Base-by-base conservation (phyloP, 106 monocot genomes). In the Vanilla planifolia region DNA sequence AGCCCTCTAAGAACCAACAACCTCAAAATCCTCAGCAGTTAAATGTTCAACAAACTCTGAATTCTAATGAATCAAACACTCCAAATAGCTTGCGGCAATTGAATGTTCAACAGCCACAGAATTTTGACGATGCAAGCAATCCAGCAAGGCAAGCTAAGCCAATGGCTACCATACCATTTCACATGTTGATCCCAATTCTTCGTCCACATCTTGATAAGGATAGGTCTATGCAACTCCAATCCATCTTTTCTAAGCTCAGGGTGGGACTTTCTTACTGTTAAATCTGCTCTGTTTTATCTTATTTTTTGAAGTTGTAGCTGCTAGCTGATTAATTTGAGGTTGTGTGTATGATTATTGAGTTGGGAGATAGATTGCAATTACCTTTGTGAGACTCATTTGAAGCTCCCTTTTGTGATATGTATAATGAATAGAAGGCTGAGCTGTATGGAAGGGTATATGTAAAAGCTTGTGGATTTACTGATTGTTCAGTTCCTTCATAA, bases 181-280 rank as follows among this genome's bases (percentile, higher is more conserved):
- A 80, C 42, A 71, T 79, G 63, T 65, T 83, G 69, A 80, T 87
- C 67, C 87, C 86, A 67, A 75, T 92, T 24, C 61, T 83, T 50
- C 84, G 73, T 10, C 85, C 84, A 64, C 69, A 81, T 47, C 84
- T 89, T 67, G 89, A 89, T 64, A 89, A 85, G 67, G 89, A 89
- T 62, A 81, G 85, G 67, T 58, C 60, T 27, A 81, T 89, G 89
- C 89, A 85, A 64, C 81, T 89, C 51, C 72, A 81, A 40, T 44
- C 80, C 53, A 67, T 85, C 14, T 89, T 81, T 68, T 34, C 74
- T 55, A 89, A 85, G 71, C 73, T 89, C 59, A 78, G 72, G 78
- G 89, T 89, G 28, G 30, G 75, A n/a, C 16, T 51, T 68, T 36
- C 37, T 33, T 16, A 23, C n/a, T 34, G 7, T 57, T n/a, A 57